These are phyloP conservation scores for Parietaria judaica DNA, from an alignment of 306 rosid genomes.

Conservation along the genomic window DNA sequence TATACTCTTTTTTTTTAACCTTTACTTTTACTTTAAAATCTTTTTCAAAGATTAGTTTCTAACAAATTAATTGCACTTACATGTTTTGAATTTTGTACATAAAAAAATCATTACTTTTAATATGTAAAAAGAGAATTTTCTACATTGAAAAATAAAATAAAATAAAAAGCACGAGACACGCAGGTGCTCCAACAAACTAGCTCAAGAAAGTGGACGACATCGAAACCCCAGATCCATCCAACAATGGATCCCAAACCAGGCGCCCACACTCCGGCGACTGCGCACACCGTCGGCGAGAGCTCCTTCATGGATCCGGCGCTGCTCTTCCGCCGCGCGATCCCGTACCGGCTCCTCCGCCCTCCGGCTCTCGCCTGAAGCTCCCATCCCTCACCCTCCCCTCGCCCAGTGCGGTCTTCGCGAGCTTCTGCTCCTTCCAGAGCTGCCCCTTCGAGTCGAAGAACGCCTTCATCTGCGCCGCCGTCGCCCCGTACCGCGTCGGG, in stretches of 20 bases:
- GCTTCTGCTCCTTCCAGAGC: constrained; percentile 71
- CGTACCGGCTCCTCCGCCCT: constrained; percentile 59
- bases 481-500: constrained; percentile 82
- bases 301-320: constrained; percentile 35
- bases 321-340: constrained; percentile 36
- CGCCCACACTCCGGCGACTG: constrained; percentile 12
- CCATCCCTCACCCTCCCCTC: constrained; percentile 39
- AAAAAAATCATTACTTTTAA: too few relatives aligned
- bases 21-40: too few relatives aligned
- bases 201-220: too few relatives aligned
- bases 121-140: too few relatives aligned
- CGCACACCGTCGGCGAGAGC: constrained; percentile 10
- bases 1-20: too few relatives aligned
- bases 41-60: too few relatives aligned
- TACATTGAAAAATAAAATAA: too few relatives aligned
- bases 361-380: constrained; percentile 37
- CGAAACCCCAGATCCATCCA: neutral
- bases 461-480: constrained; percentile 82
- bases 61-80: too few relatives aligned
- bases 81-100: too few relatives aligned
- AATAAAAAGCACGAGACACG: too few relatives aligned
- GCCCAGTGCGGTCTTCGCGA: constrained; percentile 50
- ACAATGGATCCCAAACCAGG: constrained; percentile 43
- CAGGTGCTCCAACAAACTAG: too few relatives aligned
- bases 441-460: constrained; percentile 69